Evolutionary conservation across 2,329 filamentous ascomycete species (phyloP).

Genomic region (Pestalotiopsis sp.): DNA sequence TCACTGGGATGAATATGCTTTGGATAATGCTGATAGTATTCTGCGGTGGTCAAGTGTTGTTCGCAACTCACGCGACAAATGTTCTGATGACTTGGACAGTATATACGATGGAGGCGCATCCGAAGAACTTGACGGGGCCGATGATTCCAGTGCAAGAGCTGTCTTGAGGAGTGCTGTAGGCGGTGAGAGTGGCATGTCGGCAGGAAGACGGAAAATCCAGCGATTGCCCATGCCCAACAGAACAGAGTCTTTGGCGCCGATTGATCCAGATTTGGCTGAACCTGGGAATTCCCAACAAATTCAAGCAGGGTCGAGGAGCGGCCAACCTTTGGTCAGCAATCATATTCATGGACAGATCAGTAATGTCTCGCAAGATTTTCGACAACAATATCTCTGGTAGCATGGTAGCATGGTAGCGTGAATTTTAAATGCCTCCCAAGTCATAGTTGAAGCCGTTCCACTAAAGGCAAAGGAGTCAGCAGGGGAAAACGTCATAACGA

Average conservation of each 20-base stretch:
- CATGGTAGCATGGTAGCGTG: not conserved
- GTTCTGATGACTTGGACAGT: not conserved
- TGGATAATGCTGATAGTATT: slow-evolving; percentile 10
- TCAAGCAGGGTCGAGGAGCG: no score
- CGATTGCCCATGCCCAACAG: not conserved
- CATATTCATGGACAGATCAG: not conserved
- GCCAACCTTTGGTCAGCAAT: not conserved
- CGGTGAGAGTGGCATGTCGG: not conserved
- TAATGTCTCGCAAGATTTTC: slow-evolving; percentile 5
- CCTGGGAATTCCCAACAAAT: not conserved
- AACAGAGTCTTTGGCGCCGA: not conserved
- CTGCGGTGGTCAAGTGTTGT: slow-evolving; percentile 4
- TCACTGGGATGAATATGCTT: slow-evolving; percentile 11
- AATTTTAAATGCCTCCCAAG: not conserved
- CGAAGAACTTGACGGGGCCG: not conserved
- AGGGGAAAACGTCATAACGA: no score
- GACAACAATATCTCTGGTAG: slow-evolving; percentile 16
- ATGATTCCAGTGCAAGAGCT: not conserved
- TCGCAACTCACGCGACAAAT: not conserved
- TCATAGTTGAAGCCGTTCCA: not conserved
- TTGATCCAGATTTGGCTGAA: not conserved
- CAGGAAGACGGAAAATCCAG: not conserved
- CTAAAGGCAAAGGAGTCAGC: not conserved
- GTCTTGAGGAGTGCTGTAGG: not conserved
- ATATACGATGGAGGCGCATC: not conserved